Conservation (phyloP, 2,329 filamentous ascomycete genomes). For the Curvularia sp. region DNA sequence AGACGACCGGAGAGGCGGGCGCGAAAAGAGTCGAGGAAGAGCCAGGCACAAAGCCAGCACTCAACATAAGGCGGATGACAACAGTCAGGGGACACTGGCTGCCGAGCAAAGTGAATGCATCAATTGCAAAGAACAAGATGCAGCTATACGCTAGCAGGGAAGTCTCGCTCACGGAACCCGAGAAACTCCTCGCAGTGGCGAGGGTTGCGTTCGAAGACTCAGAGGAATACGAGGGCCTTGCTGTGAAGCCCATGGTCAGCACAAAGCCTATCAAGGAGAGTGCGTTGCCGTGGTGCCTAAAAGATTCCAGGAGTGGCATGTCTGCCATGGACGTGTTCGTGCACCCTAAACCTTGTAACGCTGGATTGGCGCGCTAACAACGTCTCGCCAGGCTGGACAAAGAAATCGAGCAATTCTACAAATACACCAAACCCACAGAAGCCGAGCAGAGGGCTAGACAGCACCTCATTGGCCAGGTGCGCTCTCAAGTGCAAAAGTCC, state of each 20-base stretch:
- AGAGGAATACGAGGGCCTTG: conserved; percentile 28
- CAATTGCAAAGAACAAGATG: conserved; percentile 12
- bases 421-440: conserved; percentile 47
- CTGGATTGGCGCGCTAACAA: background rate
- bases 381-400: conserved; percentile 25
- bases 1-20: background rate
- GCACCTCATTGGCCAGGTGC: conserved; percentile 44
- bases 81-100: conserved; percentile 9
- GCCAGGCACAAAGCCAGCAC: background rate
- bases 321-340: conserved; percentile 21
- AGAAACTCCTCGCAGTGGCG: conserved; percentile 15
- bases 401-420: conserved; percentile 40
- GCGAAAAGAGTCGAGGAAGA: background rate
- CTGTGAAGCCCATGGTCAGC: conserved; percentile 22
- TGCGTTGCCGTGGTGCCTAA: conserved; percentile 29
- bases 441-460: conserved; percentile 52
- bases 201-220: conserved; percentile 17
- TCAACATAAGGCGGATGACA: conserved; percentile 5
- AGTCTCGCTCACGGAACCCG: conserved; percentile 1
- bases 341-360: background rate
- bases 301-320: background rate
- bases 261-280: conserved; percentile 12
- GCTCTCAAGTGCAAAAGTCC: conserved; percentile 20
- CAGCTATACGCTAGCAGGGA: background rate
- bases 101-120: conserved; percentile 1